Conservation (phyloP, 129 eudicot genomes). For the Calendula officinalis region DNA sequence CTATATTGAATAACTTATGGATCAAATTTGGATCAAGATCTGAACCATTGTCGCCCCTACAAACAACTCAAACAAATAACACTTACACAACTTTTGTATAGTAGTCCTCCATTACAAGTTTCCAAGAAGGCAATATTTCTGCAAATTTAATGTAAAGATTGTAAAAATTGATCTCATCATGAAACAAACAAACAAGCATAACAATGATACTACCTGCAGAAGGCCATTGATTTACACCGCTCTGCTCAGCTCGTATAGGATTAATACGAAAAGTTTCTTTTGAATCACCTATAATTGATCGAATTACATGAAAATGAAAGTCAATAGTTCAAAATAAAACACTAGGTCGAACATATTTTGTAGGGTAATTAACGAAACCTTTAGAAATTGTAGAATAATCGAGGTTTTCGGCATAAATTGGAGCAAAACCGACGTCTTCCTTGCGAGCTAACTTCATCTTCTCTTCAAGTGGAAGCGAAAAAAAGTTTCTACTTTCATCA, state of each 20-base stretch:
- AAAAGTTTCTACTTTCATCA: slow-evolving; percentile 53
- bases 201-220: slow-evolving; percentile 48
- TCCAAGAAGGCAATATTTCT: slow-evolving; percentile 77
- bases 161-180: slow-evolving; percentile 8
- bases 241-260: slow-evolving; percentile 41
- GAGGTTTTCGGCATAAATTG: slow-evolving; percentile 62
- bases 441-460: slow-evolving; percentile 59
- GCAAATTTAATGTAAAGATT: slow-evolving; percentile 24
- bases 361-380: no score
- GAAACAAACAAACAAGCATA: slow-evolving; percentile 2
- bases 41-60: no score
- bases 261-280: slow-evolving; percentile 74
- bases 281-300: slow-evolving; percentile 50
- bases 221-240: slow-evolving; percentile 69
- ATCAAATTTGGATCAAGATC: no score
- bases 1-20: no score
- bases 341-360: no score
- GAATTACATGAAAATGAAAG: no score
- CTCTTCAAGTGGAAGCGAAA: slow-evolving; percentile 63
- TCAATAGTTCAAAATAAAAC: no score
- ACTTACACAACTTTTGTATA: slow-evolving; percentile 55
- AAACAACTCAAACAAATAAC: no score
- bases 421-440: slow-evolving; percentile 56
- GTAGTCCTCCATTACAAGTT: slow-evolving; percentile 58
- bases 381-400: slow-evolving; percentile 44